Conservation (phyloP, 2,329 filamentous ascomycete species). For the Penicillium sumatraense region DNA sequence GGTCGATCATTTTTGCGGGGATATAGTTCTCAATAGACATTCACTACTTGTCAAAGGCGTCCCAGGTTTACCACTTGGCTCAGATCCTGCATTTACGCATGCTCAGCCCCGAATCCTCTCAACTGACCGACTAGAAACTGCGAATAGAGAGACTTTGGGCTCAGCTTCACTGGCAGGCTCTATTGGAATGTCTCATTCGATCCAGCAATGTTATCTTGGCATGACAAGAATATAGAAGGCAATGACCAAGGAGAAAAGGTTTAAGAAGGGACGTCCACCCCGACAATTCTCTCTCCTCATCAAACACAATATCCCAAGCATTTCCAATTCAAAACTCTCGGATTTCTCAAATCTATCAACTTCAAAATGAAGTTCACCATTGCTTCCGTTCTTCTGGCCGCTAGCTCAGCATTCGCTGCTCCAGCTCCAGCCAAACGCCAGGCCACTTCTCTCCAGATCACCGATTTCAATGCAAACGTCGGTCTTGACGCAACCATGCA, state of each 20-base stretch:
- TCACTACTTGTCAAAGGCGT: neutral
- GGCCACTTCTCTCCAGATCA: slow-evolving; percentile 16
- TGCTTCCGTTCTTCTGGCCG: slow-evolving; percentile 17
- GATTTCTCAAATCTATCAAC: neutral
- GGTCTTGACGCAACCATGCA: slow-evolving; percentile 19
- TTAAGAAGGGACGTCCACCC: neutral
- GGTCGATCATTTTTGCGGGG: neutral
- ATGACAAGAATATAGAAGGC: neutral
- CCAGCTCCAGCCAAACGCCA: slow-evolving; percentile 9
- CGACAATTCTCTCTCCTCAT: neutral
- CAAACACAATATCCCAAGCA: neutral
- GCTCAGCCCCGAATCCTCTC: neutral
- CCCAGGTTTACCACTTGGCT: neutral
- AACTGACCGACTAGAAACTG: neutral
- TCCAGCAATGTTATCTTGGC: neutral
- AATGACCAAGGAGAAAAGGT: neutral
- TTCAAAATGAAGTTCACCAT: slow-evolving; percentile 23
- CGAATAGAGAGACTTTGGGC: neutral
- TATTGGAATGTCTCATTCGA: neutral
- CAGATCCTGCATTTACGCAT: neutral
- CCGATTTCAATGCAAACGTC: slow-evolving; percentile 15
- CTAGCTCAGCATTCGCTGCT: slow-evolving; percentile 19
- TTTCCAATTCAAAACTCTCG: neutral
- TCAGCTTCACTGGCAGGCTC: neutral
- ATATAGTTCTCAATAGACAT: neutral